phyloP scores from a whole-genome alignment of 2,329 filamentous ascomycete genomes.

The Fusarium coffeatum region DNA sequence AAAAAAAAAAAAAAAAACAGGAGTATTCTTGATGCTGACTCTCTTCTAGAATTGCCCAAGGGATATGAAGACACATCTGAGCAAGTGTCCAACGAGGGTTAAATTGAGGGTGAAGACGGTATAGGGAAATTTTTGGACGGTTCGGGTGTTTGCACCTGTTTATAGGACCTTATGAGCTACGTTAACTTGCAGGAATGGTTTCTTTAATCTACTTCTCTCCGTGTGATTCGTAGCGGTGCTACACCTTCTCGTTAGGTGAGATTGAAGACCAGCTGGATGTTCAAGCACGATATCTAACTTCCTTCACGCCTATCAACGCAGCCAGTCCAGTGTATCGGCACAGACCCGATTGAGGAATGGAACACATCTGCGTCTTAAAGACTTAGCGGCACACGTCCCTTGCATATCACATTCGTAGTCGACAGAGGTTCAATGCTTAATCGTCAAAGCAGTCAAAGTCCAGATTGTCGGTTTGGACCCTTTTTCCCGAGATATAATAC shows the following conservation, averaged over 20 bases:
- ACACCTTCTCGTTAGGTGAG: not conserved
- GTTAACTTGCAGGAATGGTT: not conserved
- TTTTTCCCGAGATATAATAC: slow-evolving; percentile 50
- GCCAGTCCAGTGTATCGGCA: not conserved
- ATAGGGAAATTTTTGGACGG: not conserved
- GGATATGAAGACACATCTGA: not conserved
- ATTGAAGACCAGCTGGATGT: not conserved
- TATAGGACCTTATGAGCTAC: not conserved
- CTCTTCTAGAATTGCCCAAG: not conserved
- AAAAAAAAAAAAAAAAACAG: not conserved
- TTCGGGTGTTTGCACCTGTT: not conserved
- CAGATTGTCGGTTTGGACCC: slow-evolving; percentile 43
- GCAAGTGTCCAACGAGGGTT: not conserved
- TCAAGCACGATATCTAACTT: not conserved
- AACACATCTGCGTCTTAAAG: not conserved
- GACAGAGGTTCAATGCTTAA: not conserved
- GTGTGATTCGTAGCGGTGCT: not conserved
- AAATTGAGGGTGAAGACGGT: not conserved
- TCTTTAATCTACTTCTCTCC: not conserved
- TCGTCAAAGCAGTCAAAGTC: slow-evolving; percentile 42
- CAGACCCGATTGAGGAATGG: not conserved
- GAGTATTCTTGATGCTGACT: not conserved
- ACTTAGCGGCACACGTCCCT: not conserved
- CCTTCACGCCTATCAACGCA: not conserved
- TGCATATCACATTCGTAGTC: not conserved